phyloP scores from a whole-genome alignment of 495 filamentous ascomycete species.

The Xylaria scruposa region DNA sequence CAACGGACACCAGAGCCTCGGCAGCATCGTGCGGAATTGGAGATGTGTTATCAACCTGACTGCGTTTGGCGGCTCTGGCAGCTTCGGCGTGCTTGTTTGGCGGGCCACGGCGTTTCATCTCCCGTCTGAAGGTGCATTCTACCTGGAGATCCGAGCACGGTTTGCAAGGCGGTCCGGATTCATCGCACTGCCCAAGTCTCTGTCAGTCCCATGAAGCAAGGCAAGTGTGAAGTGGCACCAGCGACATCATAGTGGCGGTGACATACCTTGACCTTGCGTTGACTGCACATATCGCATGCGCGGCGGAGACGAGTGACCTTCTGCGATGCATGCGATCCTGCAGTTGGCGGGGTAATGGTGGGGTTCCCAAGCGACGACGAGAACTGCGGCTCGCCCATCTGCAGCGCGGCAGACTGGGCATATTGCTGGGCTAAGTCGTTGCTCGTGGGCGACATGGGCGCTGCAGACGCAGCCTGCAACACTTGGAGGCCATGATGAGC shows the following conservation, averaged over 20 bases:
- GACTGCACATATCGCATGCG: slow-evolving; percentile 85
- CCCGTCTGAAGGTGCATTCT: slow-evolving; percentile 81
- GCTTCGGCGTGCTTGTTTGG: slow-evolving; percentile 86
- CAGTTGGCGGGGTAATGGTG: slow-evolving; percentile 10
- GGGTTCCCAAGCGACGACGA: slow-evolving; percentile 24
- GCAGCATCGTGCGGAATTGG: slow-evolving; percentile 58
- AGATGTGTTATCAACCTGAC: slow-evolving; percentile 42
- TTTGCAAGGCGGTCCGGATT: slow-evolving; percentile 76
- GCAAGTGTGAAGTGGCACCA: not conserved
- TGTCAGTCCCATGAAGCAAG: slow-evolving; percentile 28
- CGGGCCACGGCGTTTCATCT: slow-evolving; percentile 80
- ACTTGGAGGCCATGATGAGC: slow-evolving; percentile 54
- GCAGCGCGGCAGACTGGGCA: slow-evolving; percentile 38
- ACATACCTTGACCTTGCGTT: slow-evolving; percentile 81
- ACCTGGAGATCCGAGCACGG: slow-evolving; percentile 80
- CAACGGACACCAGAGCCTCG: slow-evolving; percentile 54
- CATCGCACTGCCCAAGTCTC: slow-evolving; percentile 70
- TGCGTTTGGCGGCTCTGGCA: slow-evolving; percentile 64
- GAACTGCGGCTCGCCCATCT: slow-evolving; percentile 35
- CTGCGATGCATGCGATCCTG: slow-evolving; percentile 26
- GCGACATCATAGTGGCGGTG: not conserved
- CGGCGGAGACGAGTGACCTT: slow-evolving; percentile 68
- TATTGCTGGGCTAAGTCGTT: slow-evolving; percentile 39
- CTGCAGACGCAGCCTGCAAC: slow-evolving; percentile 50
- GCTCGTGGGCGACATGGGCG: slow-evolving; percentile 31